Conservation (phyloP, 495 filamentous ascomycete genomes). For the Lepraria neglecta region DNA sequence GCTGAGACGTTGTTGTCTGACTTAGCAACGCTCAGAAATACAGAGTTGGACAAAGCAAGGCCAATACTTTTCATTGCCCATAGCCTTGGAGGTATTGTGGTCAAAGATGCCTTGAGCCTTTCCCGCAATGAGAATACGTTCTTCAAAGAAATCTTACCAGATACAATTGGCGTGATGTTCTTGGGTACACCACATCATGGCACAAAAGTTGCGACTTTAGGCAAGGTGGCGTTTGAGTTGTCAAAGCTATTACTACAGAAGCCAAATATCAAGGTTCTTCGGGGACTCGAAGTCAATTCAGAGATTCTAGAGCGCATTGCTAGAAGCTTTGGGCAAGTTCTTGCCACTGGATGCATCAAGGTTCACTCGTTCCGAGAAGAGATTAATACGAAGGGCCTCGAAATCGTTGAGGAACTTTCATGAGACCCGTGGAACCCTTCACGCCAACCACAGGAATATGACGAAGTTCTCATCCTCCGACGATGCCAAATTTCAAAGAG, state of each 20-base stretch:
- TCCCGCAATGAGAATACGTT: conserved; percentile 70
- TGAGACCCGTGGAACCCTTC: conserved; percentile 27
- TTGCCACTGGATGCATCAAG: background rate
- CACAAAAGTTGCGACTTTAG: conserved; percentile 20
- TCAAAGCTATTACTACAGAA: conserved; percentile 1
- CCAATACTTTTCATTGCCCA: conserved; percentile 29
- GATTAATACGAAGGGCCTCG: conserved; percentile 11
- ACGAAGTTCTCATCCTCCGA: conserved; percentile 33
- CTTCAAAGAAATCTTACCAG: conserved; percentile 73
- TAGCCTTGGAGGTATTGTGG: conserved; percentile 26
- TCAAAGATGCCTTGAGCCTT: conserved; percentile 15
- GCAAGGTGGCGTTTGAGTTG: conserved; percentile 9
- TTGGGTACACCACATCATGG: conserved; percentile 35
- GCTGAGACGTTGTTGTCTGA: conserved; percentile 54
- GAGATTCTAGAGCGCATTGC: conserved; percentile 16
- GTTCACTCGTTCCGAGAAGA: conserved; percentile 22
- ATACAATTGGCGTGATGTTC: conserved; percentile 32
- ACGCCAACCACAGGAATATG: conserved; percentile 39
- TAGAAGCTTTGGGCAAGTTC: conserved; percentile 5
- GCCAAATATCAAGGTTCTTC: conserved; percentile 12
- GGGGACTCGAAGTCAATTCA: conserved; percentile 10
- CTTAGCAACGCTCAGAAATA: background rate
- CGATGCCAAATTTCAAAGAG: conserved; percentile 35
- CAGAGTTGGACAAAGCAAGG: background rate
- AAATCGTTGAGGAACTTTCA: conserved; percentile 14